Percentiles rank a stretch among this genome's conserved stretches.
Evolutionary conservation across 2,329 filamentous ascomycete species (phyloP).

Genomic region (Ascochyta viciae-villosae): DNA sequence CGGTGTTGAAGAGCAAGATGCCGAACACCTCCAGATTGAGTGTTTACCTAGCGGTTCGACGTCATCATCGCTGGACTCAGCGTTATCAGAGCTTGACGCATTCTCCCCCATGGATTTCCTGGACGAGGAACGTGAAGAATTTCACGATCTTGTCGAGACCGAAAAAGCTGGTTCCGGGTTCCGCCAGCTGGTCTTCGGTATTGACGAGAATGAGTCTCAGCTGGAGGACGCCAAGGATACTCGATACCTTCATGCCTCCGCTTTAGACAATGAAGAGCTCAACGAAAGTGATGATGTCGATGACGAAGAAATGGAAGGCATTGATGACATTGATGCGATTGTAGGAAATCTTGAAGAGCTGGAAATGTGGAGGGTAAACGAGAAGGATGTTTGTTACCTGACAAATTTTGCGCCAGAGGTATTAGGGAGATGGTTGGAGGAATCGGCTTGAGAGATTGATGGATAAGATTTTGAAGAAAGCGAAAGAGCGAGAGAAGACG

Average conservation of each 20-base stretch:
- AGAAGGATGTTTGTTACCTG: slow-evolving; percentile 25
- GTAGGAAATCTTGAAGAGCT: slow-evolving; percentile 22
- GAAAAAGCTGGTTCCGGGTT: not conserved
- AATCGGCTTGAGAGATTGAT: not conserved
- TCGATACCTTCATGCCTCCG: not conserved
- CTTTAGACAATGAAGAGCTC: slow-evolving; percentile 7
- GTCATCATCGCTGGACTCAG: not conserved
- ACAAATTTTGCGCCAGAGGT: slow-evolving; percentile 31
- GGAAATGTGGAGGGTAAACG: slow-evolving; percentile 11
- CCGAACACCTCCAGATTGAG: not conserved
- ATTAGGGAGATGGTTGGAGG: slow-evolving; percentile 11
- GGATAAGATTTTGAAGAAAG: not conserved
- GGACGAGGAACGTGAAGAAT: not conserved
- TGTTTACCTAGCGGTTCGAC: not conserved
- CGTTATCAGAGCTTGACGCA: not conserved
- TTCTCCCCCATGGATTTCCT: not conserved
- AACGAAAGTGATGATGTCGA: slow-evolving; percentile 5
- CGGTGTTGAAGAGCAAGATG: not conserved
- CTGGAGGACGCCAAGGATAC: not conserved
- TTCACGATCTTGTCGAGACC: not conserved
- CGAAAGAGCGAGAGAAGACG: not conserved
- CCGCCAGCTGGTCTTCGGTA: not conserved
- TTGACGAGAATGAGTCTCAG: not conserved
- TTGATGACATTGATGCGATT: slow-evolving; percentile 22
- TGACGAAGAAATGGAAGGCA: slow-evolving; percentile 24